Base-by-base conservation (phyloP, 1,139 yeast genomes). In the Ogataea hybrid region DNA sequence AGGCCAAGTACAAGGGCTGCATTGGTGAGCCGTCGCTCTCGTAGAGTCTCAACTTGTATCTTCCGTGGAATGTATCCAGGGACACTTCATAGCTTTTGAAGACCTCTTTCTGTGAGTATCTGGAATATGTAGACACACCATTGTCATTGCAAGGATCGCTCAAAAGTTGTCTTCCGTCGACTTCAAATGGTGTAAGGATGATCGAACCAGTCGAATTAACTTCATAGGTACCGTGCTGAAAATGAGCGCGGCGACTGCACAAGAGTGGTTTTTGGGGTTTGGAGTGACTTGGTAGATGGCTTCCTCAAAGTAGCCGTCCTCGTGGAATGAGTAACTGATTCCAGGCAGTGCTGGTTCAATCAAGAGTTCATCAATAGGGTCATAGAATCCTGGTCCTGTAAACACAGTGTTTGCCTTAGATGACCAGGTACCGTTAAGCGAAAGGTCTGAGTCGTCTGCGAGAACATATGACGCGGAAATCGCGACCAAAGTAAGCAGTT, bases 301-400 rank as follows among this genome's bases (percentile, higher is more conserved):
- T 61, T 86, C 87, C 66, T 92, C 98, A 64, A 75, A 92, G 65
- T 70, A 79, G 1, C 97, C 97, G 64, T 92, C 97, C 14, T 73
- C 79, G 2, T 97, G 90, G 69, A 92, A 92, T 5, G 97, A 88
- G 65, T 84, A 88, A 5, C 95, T 83, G 47, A 90, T 79, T 21
- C 98, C 98, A 4, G 98, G 97, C 42, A 92, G 74, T 18, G 90
- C 92, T 3, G 98, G 98, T 63, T 94, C 98, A 52, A 89, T 86
- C 47, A 92, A 71, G 22, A 90, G 76, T 64, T 92, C 98, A 60
- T 89, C 96, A 18, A 89, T 85, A 2, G 98, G 98, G 62, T 92
- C 97, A 61, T 80, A 92, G 59, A 92, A 92, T 4, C 92, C 96
- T 0, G 98, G 96, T 0, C 98, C 98, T 0, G 98, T 92, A 68